A percentile compares a stretch with the other conserved stretches of the same genome.
These are phyloP conservation scores for Kalmanozyma brasiliensis DNA, from an alignment of 1,284 basidiomycete genomes.

Conservation along the genomic window DNA sequence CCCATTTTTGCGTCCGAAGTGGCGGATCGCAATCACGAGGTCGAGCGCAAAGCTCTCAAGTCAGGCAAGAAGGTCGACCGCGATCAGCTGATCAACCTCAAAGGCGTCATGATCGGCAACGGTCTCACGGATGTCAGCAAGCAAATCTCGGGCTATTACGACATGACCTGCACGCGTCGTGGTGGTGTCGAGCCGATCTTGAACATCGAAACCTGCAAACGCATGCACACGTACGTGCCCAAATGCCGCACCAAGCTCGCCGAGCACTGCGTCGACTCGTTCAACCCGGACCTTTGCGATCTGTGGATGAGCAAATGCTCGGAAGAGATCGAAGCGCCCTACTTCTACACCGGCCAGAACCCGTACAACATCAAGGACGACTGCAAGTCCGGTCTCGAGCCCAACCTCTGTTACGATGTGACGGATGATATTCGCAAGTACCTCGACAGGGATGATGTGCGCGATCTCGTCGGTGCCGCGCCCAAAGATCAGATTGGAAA, in stretches of 20 bases:
- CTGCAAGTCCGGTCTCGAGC: constrained; percentile 48
- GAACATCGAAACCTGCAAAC: constrained; percentile 53
- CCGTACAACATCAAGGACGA: constrained; percentile 62
- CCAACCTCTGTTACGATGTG: constrained; percentile 55
- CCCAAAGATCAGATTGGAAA: constrained; percentile 47
- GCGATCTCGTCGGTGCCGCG: constrained; percentile 52
- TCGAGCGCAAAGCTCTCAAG: constrained; percentile 69
- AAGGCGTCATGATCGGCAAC: constrained; percentile 81
- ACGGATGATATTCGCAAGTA: constrained; percentile 56
- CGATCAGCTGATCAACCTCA: constrained; percentile 75
- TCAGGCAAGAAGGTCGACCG: constrained; percentile 73
- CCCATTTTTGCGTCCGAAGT: constrained; percentile 83
- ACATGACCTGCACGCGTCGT: constrained; percentile 57
- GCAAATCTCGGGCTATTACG: constrained; percentile 54
- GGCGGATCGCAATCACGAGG: constrained; percentile 77
- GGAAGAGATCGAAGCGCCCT: constrained; percentile 43
- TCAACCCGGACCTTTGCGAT: constrained; percentile 33
- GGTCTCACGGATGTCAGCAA: constrained; percentile 70
- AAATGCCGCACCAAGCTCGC: constrained; percentile 25
- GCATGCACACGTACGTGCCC: constrained; percentile 37
- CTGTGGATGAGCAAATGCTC: constrained; percentile 34
- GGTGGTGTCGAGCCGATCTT: constrained; percentile 47
- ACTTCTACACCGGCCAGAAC: constrained; percentile 53
- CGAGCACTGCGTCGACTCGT: constrained; percentile 41
- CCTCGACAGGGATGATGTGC: constrained; percentile 58